Percentiles rank a stretch among this genome's conserved stretches.
phyloP scores from a whole-genome alignment of 2,329 filamentous ascomycete genomes.

The Claviceps maximensis region DNA sequence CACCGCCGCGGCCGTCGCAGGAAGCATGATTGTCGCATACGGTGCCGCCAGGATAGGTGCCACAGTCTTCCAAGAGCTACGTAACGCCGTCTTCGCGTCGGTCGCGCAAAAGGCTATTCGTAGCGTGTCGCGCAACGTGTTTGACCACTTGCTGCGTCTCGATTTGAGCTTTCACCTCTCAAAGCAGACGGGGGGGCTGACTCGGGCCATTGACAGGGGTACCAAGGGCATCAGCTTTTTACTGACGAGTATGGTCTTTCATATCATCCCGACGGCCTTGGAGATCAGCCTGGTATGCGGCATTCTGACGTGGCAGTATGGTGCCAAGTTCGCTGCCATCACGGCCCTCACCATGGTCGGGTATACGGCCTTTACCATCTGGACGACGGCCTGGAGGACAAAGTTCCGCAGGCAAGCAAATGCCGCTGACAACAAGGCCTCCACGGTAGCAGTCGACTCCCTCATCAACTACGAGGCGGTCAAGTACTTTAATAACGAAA shows the following conservation, averaged over 20 bases:
- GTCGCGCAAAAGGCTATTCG: constrained; percentile 96
- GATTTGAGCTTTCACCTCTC: constrained; percentile 90
- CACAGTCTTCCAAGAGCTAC: constrained; percentile 80
- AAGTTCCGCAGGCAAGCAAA: constrained; percentile 94
- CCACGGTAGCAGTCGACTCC: constrained; percentile 90
- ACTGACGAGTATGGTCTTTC: constrained; percentile 95
- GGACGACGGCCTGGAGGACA: constrained; percentile 92
- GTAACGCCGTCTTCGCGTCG: constrained; percentile 92
- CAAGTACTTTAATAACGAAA: constrained; percentile 99
- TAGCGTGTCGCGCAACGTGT: constrained; percentile 80
- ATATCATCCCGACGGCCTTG: constrained; percentile 82
- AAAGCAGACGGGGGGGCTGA: constrained; percentile 88
- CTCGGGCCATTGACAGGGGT: constrained; percentile 85
- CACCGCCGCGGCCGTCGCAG: constrained; percentile 77
- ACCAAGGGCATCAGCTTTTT: constrained; percentile 98
- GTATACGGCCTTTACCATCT: constrained; percentile 94
- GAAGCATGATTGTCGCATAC: constrained; percentile 87
- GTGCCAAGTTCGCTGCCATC: constrained; percentile 79
- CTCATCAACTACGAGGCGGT: constrained; percentile 98
- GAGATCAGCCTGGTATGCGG: constrained; percentile 95
- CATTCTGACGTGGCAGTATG: constrained; percentile 93
- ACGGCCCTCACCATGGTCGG: constrained; percentile 83
- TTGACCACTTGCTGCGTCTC: constrained; percentile 74
- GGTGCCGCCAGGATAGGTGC: constrained; percentile 79
- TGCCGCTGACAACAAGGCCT: constrained; percentile 87